A percentile compares a stretch with the other conserved stretches of the same genome.
Conservation (phyloP, 228 moss, liverwort and hornwort genomes). For the Sphagnum magellanicum region DNA sequence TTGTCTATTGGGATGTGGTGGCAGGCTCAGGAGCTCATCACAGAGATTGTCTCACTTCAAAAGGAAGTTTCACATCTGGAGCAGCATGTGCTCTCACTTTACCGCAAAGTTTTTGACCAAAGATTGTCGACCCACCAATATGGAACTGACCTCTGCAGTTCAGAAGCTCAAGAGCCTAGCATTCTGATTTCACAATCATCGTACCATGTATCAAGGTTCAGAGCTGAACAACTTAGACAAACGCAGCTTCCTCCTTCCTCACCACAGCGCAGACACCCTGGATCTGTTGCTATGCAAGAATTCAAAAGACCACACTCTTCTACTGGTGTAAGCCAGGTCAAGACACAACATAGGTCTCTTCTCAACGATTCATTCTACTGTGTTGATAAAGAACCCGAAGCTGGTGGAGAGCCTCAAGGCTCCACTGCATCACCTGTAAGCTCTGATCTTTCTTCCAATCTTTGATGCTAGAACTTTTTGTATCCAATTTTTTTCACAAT, state of each 20-base stretch:
- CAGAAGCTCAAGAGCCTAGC: slow-evolving; percentile 21
- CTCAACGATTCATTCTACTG: slow-evolving; percentile 63
- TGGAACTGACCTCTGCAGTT: slow-evolving; percentile 33
- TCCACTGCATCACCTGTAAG: slow-evolving; percentile 28
- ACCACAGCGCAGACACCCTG: slow-evolving; percentile 47
- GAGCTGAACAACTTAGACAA: slow-evolving; percentile 11
- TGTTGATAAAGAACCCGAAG: slow-evolving; percentile 64
- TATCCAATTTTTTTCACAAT: no score
- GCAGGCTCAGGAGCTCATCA: slow-evolving; percentile 74
- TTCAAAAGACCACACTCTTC: slow-evolving; percentile 49
- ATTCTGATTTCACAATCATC: neutral
- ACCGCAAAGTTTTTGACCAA: slow-evolving; percentile 71
- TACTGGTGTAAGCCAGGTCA: slow-evolving; percentile 22
- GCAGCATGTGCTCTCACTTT: slow-evolving; percentile 83
- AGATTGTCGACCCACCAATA: slow-evolving; percentile 20
- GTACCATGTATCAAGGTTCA: slow-evolving; percentile 22
- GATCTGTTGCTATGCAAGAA: slow-evolving; percentile 23
- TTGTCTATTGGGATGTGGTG: neutral
- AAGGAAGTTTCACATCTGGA: slow-evolving; percentile 78
- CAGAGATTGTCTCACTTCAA: slow-evolving; percentile 71
- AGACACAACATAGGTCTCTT: slow-evolving; percentile 60
- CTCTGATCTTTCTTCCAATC: neutral
- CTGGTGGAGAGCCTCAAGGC: slow-evolving; percentile 11
- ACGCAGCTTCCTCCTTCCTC: slow-evolving; percentile 6
- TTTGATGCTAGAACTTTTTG: no score